These are phyloP conservation scores for Echium plantagineum DNA, from an alignment of 257 asterid genomes.

Conservation along the genomic window DNA sequence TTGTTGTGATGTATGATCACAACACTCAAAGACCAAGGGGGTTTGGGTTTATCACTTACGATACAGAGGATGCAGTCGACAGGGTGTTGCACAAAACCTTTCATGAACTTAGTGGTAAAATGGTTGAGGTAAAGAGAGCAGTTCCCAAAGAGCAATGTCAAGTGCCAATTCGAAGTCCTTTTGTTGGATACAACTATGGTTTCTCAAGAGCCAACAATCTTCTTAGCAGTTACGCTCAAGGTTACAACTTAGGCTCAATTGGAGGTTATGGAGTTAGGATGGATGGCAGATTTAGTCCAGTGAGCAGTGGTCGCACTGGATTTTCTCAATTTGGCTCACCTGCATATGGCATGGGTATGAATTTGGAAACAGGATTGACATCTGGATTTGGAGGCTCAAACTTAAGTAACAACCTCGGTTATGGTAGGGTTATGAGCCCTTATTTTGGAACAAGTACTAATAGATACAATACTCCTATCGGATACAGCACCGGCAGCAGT, in stretches of 20 bases:
- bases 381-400: constrained; percentile 47
- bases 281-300: constrained; percentile 58
- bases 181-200: constrained; percentile 38
- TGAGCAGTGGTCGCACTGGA: constrained; percentile 45
- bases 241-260: constrained; percentile 42
- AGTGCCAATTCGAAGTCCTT: constrained; percentile 42
- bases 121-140: constrained; percentile 82
- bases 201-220: constrained; percentile 43
- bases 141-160: constrained; percentile 72
- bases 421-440: constrained; percentile 50
- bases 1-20: constrained; percentile 83
- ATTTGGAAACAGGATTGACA: constrained; percentile 50
- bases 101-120: constrained; percentile 70
- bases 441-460: constrained; percentile 42
- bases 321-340: constrained; percentile 42
- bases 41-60: constrained; percentile 69
- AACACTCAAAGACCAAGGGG: constrained; percentile 81
- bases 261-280: constrained; percentile 57
- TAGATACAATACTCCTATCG: constrained; percentile 60
- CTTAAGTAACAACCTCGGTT: constrained; percentile 49
- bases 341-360: constrained; percentile 53
- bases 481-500: constrained; percentile 38
- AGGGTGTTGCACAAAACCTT: constrained; percentile 60
- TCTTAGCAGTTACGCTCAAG: constrained; percentile 39
- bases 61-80: constrained; percentile 76